Conservation (phyloP, 306 rosid genomes). For the Bauhinia variegata region DNA sequence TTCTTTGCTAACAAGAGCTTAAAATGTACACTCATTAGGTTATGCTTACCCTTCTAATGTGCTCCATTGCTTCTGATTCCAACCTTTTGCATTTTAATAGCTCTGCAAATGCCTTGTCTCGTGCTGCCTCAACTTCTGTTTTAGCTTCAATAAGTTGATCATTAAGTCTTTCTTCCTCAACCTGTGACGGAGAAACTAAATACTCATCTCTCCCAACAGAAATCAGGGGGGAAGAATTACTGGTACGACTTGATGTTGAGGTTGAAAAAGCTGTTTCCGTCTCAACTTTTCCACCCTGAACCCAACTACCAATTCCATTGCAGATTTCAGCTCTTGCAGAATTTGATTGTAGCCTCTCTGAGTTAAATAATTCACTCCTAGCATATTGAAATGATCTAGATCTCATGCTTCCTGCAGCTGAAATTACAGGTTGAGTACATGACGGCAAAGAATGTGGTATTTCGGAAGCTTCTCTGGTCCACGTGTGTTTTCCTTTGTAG, state of each 20-base stretch:
- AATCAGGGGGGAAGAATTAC: constrained; percentile 52
- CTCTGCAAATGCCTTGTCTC: constrained; percentile 46
- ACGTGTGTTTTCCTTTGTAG: constrained; percentile 70
- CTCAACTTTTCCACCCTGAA: constrained; percentile 44
- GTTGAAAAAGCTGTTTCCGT: constrained; percentile 43
- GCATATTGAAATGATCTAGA: constrained; percentile 49
- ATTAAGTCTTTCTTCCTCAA: constrained; percentile 50
- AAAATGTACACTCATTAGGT: constrained; percentile 11
- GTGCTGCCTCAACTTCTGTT: constrained; percentile 55
- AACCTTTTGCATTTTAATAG: constrained; percentile 47
- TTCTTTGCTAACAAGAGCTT: constrained; percentile 13
- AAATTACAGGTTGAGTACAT: constrained; percentile 46
- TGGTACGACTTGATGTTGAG: constrained; percentile 40
- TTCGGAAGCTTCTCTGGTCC: constrained; percentile 83
- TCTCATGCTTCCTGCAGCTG: constrained; percentile 40
- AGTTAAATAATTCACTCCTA: constrained; percentile 36
- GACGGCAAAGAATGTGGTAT: constrained; percentile 49
- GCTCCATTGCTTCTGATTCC: constrained; percentile 63
- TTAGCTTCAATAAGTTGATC: constrained; percentile 51
- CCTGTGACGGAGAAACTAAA: constrained; percentile 43
- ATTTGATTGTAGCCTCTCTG: constrained; percentile 39
- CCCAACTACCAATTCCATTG: constrained; percentile 39
- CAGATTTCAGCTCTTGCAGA: constrained; percentile 41
- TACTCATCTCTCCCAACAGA: constrained; percentile 42
- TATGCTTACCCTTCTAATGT: constrained; percentile 62